Conservation (phyloP, 1,139 yeast genomes). For the Nakaseomyces kungkrabaensis region DNA sequence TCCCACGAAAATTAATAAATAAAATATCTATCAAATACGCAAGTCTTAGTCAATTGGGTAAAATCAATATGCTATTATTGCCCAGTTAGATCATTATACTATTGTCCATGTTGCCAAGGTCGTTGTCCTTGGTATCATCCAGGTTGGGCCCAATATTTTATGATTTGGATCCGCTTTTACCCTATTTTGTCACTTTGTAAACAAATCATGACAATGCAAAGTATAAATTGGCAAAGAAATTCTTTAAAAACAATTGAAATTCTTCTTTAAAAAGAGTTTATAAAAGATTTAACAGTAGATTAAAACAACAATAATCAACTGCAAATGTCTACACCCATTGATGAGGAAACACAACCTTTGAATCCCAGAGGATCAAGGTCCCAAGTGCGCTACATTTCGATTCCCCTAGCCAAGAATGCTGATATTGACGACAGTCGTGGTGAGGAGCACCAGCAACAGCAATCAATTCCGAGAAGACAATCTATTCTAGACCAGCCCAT, state of each 20-base stretch:
- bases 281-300: no score
- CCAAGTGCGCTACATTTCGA: conserved; percentile 28
- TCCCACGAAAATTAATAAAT: no score
- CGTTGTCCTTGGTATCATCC: no score
- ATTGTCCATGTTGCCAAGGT: no score
- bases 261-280: no score
- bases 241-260: no score
- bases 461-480: conserved; percentile 19
- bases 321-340: neutral
- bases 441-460: neutral
- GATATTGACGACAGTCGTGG: conserved; percentile 7
- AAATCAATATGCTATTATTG: no score
- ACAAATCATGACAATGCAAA: neutral
- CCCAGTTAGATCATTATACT: no score
- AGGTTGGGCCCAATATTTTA: no score
- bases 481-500: conserved; percentile 30
- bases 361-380: conserved; percentile 5
- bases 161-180: neutral
- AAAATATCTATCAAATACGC: no score
- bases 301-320: neutral
- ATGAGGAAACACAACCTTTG: conserved; percentile 3
- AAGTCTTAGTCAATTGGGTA: no score
- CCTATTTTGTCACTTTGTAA: neutral
- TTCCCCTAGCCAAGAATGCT: conserved; percentile 23
- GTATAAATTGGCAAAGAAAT: no score